Evolutionary conservation across 495 filamentous ascomycete genomes (phyloP).

Genomic region (Hyaloscypha finlandica): DNA sequence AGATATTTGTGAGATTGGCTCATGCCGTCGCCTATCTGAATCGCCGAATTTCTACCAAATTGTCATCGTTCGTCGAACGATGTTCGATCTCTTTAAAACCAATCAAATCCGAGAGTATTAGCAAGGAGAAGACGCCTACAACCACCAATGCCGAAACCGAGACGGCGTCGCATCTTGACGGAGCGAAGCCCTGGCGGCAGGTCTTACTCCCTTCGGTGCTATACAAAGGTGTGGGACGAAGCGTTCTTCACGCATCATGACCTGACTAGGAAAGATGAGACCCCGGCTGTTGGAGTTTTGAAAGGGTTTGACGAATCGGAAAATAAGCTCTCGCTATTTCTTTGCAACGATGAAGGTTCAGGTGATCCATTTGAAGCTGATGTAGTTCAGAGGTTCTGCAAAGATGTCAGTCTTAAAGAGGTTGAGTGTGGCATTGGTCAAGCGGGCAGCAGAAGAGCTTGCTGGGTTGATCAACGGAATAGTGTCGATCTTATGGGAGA

Average conservation of each 20-base stretch:
- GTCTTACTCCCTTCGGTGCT: slow-evolving; percentile 5
- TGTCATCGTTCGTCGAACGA: no score
- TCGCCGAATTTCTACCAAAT: slow-evolving; percentile 2
- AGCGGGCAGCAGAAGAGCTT: slow-evolving; percentile 6
- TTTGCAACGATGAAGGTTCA: not conserved
- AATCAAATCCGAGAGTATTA: not conserved
- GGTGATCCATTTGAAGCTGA: slow-evolving; percentile 5
- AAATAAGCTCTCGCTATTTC: slow-evolving; percentile 7
- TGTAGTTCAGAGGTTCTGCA: slow-evolving; percentile 9
- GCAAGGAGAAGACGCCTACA: not conserved
- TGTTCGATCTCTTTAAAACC: not conserved
- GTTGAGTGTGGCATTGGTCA: slow-evolving; percentile 9
- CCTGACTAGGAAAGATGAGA: slow-evolving; percentile 9
- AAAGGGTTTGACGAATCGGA: not conserved
- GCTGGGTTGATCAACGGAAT: slow-evolving; percentile 15
- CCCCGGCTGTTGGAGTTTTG: not conserved
- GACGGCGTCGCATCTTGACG: not conserved
- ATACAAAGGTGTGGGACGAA: not conserved
- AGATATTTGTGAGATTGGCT: slow-evolving; percentile 1
- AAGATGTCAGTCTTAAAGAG: slow-evolving; percentile 6
- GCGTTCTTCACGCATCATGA: slow-evolving; percentile 6
- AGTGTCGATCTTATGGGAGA: not conserved
- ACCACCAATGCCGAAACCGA: slow-evolving; percentile 4
- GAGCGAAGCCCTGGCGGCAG: slow-evolving; percentile 1
- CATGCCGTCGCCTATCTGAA: not conserved